Conservation (phyloP, 2,329 filamentous ascomycete species). For the Xylaria sp. region DNA sequence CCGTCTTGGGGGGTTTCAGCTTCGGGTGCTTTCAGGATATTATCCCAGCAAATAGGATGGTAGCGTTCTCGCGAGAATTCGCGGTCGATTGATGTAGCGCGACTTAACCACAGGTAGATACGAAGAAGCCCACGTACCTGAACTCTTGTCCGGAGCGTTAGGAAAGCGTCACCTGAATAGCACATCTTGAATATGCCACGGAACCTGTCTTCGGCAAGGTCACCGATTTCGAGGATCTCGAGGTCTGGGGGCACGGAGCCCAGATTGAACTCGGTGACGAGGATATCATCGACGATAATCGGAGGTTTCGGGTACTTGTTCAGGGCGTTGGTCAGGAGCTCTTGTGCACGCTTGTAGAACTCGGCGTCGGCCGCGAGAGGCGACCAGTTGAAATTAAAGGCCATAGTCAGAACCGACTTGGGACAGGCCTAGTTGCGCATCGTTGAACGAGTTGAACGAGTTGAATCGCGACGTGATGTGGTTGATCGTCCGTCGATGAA, state of each 20-base stretch:
- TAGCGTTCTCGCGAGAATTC: too few relatives aligned
- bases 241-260: constrained; percentile 92
- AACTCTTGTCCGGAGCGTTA: constrained; percentile 94
- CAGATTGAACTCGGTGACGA: constrained; percentile 96
- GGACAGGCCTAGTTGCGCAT: constrained; percentile 40
- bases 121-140: constrained; percentile 64
- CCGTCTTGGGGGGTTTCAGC: background rate
- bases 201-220: constrained; percentile 95
- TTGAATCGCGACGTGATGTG: constrained; percentile 7
- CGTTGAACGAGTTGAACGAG: constrained; percentile 13
- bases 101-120: constrained; percentile 2
- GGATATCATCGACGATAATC: constrained; percentile 98
- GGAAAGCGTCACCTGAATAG: constrained; percentile 91
- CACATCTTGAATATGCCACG: constrained; percentile 99
- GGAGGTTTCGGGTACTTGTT: constrained; percentile 98
- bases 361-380: constrained; percentile 93
- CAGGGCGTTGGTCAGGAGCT: constrained; percentile 90
- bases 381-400: constrained; percentile 99
- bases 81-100: background rate
- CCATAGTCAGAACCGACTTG: constrained; percentile 69
- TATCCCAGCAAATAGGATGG: too few relatives aligned
- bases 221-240: constrained; percentile 96
- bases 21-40: background rate
- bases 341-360: constrained; percentile 87
- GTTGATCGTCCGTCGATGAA: constrained; percentile 12